Conservation (phyloP, 1,139 yeast genomes). For the Nakaseomyces delphensis region DNA sequence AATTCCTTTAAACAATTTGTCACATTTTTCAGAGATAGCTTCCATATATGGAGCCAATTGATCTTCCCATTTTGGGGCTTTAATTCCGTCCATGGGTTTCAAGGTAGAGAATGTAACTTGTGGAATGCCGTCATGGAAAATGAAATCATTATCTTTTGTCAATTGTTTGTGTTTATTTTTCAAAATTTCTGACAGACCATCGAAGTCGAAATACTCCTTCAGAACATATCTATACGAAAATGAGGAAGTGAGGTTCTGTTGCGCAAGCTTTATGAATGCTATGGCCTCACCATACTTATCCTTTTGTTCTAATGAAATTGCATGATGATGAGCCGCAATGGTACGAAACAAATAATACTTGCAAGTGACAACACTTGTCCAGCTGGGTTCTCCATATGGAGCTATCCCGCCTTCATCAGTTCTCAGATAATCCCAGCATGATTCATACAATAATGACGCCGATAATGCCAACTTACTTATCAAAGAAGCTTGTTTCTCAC, state of each 20-base stretch:
- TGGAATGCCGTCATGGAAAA: constrained; percentile 74
- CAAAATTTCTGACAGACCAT: constrained; percentile 22
- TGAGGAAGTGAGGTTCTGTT: constrained; percentile 21
- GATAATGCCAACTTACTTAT: constrained; percentile 65
- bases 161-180: constrained; percentile 34
- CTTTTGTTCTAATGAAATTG: constrained; percentile 33
- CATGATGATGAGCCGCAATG: constrained; percentile 38
- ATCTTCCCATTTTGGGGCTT: constrained; percentile 33
- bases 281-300: constrained; percentile 70
- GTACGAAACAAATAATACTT: constrained; percentile 42
- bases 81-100: constrained; percentile 70
- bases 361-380: constrained; percentile 38
- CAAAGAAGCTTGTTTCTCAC: constrained; percentile 48
- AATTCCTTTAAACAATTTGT: constrained; percentile 63
- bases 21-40: constrained; percentile 43
- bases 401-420: constrained; percentile 39
- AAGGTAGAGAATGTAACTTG: constrained; percentile 47
- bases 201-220: constrained; percentile 30
- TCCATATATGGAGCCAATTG: constrained; percentile 41
- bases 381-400: constrained; percentile 32
- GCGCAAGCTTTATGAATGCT: constrained; percentile 53
- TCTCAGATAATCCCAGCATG: constrained; percentile 39
- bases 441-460: constrained; percentile 47
- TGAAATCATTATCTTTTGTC: constrained; percentile 79
- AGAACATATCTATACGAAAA: constrained; percentile 21